Evolutionary conservation across 305 asterid genomes (phyloP).

Genomic region (Fraxinus albicans): DNA sequence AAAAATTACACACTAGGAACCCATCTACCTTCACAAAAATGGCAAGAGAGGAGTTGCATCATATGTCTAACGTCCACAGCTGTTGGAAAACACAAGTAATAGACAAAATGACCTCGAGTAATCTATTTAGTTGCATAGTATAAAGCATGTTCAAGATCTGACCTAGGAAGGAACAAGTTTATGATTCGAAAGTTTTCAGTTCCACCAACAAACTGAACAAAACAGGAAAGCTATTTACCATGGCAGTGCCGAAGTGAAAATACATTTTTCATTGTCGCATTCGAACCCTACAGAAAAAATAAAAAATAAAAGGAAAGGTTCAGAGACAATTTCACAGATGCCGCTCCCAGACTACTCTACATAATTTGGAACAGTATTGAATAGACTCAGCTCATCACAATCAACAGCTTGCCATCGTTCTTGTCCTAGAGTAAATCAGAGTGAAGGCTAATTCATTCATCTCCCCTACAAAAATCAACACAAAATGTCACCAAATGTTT

Average conservation of each 20-base stretch:
- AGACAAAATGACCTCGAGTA: background rate
- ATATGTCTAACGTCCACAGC: background rate
- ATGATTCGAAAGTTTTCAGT: background rate
- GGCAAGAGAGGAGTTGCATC: too few species aligned
- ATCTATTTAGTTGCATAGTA: background rate
- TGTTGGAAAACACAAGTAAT: background rate
- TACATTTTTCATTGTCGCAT: background rate
- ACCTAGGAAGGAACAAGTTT: background rate
- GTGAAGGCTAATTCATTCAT: background rate
- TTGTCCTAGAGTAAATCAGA: background rate
- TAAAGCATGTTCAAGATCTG: too few species aligned
- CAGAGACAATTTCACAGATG: background rate
- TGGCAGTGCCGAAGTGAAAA: background rate
- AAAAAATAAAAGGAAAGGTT: background rate
- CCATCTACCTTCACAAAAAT: too few species aligned
- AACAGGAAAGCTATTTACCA: background rate
- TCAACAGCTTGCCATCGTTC: background rate
- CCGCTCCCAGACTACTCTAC: background rate
- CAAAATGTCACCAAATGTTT: background rate
- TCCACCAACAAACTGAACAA: background rate
- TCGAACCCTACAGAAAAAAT: background rate
- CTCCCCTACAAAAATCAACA: constrained; percentile 16
- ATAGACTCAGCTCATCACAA: background rate
- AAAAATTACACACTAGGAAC: too few species aligned
- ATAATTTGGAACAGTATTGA: background rate